Conservation (phyloP, 2,329 filamentous ascomycete species). For the Xylariaceae sp. region DNA sequence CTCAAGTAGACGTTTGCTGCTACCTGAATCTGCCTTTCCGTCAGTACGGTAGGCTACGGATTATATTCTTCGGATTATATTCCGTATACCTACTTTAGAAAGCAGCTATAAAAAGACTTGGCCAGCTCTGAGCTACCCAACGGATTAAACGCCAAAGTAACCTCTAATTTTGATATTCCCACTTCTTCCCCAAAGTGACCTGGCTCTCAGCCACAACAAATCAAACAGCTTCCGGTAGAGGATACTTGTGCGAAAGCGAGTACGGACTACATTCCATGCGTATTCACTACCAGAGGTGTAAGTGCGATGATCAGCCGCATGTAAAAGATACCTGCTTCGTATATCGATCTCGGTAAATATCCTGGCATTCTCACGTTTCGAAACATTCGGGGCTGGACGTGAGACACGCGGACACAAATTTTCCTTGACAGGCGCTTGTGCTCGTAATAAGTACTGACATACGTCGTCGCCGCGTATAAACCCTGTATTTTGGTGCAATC, state of each 20-base stretch:
- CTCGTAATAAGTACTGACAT: background rate
- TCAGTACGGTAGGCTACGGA: too few species aligned
- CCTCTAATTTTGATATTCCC: background rate
- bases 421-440: background rate
- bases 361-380: constrained; percentile 7
- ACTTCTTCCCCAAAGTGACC: background rate
- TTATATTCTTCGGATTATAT: too few species aligned
- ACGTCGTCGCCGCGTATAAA: background rate
- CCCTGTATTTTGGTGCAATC: too few species aligned
- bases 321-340: background rate
- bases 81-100: too few species aligned
- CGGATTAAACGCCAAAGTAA: background rate
- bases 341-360: background rate
- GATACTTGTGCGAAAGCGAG: background rate
- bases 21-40: too few species aligned
- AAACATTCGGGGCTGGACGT: constrained; percentile 11
- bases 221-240: background rate
- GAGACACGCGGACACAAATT: constrained; percentile 14
- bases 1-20: too few species aligned
- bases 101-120: too few species aligned
- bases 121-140: too few species aligned
- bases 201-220: background rate
- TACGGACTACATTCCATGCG: background rate
- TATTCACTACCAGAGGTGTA: background rate
- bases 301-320: background rate